Conservation (phyloP, 768 basidiomycete genomes). For the Lentinula raphanica region DNA sequence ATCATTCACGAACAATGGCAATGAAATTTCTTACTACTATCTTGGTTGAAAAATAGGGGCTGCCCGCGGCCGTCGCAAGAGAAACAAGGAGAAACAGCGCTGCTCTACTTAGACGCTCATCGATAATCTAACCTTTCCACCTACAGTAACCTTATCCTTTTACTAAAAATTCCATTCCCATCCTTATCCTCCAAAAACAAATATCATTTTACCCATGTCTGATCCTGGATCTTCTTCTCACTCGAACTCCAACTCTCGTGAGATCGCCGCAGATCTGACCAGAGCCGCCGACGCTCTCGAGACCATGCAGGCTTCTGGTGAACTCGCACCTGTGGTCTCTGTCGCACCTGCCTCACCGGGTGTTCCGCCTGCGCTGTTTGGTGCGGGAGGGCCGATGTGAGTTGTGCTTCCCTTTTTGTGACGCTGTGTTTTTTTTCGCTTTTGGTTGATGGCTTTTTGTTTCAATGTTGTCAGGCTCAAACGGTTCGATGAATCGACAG, state of each 20-base stretch:
- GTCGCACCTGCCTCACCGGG: conserved; percentile 26
- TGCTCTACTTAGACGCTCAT: no score
- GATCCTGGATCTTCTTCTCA: conserved; percentile 2
- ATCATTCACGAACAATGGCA: no score
- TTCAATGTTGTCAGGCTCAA: conserved; percentile 51
- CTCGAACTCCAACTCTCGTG: conserved; percentile 14
- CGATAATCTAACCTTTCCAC: no score
- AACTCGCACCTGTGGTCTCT: conserved; percentile 19
- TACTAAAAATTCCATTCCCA: background rate
- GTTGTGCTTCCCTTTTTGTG: no score
- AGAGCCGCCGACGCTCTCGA: conserved; percentile 48
- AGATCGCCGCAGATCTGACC: conserved; percentile 41
- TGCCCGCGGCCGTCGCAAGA: no score
- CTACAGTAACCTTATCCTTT: no score
- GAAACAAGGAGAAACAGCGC: no score
- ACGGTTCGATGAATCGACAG: conserved; percentile 71
- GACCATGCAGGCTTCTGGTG: conserved; percentile 40
- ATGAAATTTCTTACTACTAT: no score
- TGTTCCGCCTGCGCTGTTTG: conserved; percentile 57
- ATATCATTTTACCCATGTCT: conserved; percentile 10
- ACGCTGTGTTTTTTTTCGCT: no score
- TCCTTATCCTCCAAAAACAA: background rate
- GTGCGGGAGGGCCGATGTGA: conserved; percentile 73
- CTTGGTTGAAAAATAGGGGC: no score
- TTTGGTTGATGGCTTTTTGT: no score